These are phyloP conservation scores for Clonostachys sp. DNA, from an alignment of 2,329 filamentous ascomycete genomes.

Conservation along the genomic window DNA sequence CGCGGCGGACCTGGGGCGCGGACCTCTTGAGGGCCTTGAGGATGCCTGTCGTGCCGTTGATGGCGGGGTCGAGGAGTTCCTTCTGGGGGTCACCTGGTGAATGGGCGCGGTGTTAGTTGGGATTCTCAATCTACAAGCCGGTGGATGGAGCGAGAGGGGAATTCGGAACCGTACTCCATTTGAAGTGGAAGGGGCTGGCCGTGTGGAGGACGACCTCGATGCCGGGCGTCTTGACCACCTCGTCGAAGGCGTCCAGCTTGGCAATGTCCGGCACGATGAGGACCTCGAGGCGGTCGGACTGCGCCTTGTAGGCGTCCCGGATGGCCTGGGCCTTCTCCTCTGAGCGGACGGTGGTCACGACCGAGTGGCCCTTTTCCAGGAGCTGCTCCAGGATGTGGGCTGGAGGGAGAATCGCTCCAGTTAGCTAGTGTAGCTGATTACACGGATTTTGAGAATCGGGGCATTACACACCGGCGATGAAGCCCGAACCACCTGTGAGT, in stretches of 20 bases:
- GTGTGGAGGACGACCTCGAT: slow-evolving; percentile 56
- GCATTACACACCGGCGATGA: slow-evolving; percentile 22
- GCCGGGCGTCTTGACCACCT: slow-evolving; percentile 44
- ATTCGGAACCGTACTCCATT: slow-evolving; percentile 27
- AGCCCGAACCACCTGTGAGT: slow-evolving; percentile 23
- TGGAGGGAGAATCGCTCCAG: slow-evolving; percentile 9
- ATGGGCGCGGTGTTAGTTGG: too few species aligned
- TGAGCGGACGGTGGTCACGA: slow-evolving; percentile 52
- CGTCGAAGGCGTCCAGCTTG: slow-evolving; percentile 66
- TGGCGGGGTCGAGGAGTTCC: slow-evolving; percentile 36
- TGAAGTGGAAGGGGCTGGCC: slow-evolving; percentile 55
- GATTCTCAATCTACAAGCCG: background rate
- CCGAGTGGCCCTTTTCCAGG: slow-evolving; percentile 41
- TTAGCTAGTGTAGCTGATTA: background rate
- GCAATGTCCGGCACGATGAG: slow-evolving; percentile 76
- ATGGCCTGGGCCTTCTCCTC: slow-evolving; percentile 49
- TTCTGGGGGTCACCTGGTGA: slow-evolving; percentile 36
- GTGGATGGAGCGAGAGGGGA: background rate
- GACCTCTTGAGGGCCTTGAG: slow-evolving; percentile 20
- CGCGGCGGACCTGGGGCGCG: slow-evolving; percentile 12
- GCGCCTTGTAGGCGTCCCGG: slow-evolving; percentile 38
- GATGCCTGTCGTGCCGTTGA: slow-evolving; percentile 36
- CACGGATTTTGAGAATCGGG: background rate
- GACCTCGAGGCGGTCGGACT: slow-evolving; percentile 37
- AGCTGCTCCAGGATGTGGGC: slow-evolving; percentile 52